Conservation (phyloP, 352 stramenopile genomes). For the Halophytophthora polymorphica region DNA sequence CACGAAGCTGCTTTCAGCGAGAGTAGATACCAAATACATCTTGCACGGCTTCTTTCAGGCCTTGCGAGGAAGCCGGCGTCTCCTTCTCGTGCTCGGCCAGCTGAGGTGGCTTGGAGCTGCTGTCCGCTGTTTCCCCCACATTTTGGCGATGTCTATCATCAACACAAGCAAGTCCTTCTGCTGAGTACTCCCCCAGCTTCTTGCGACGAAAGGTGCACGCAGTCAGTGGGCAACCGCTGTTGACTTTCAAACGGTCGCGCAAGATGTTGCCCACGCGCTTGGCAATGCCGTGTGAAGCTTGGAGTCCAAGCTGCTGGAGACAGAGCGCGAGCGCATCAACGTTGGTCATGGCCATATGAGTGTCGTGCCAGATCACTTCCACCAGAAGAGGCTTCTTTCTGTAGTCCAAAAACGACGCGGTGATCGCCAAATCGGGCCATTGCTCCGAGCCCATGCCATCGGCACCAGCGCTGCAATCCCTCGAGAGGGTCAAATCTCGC, state of each 20-base stretch:
- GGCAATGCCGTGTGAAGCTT: constrained; percentile 37
- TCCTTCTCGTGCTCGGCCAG: constrained; percentile 9
- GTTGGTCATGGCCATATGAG: constrained; percentile 49
- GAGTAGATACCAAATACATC: constrained; percentile 51
- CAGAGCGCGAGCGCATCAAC: constrained; percentile 62
- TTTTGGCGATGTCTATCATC: background rate
- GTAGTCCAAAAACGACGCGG: constrained; percentile 47
- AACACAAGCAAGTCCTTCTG: constrained; percentile 1
- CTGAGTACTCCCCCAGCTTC: background rate
- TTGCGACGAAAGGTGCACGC: constrained; percentile 20
- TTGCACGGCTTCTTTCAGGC: constrained; percentile 53
- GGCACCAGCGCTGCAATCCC: constrained; percentile 26
- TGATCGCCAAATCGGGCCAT: constrained; percentile 64
- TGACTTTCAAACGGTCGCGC: constrained; percentile 50
- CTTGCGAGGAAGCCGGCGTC: constrained; percentile 22
- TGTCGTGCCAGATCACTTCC: constrained; percentile 53
- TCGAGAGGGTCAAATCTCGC: constrained; percentile 39
- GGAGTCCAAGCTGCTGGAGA: constrained; percentile 54
- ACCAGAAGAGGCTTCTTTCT: constrained; percentile 44
- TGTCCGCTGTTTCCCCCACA: no score
- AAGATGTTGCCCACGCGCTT: constrained; percentile 65
- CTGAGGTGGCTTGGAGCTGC: background rate
- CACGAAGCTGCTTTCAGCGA: background rate
- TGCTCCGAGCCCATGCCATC: constrained; percentile 18
- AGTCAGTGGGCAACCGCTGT: constrained; percentile 42